Evolutionary conservation across 2,329 filamentous ascomycete genomes (phyloP).

Genomic region (Endoconidiophora polonica): DNA sequence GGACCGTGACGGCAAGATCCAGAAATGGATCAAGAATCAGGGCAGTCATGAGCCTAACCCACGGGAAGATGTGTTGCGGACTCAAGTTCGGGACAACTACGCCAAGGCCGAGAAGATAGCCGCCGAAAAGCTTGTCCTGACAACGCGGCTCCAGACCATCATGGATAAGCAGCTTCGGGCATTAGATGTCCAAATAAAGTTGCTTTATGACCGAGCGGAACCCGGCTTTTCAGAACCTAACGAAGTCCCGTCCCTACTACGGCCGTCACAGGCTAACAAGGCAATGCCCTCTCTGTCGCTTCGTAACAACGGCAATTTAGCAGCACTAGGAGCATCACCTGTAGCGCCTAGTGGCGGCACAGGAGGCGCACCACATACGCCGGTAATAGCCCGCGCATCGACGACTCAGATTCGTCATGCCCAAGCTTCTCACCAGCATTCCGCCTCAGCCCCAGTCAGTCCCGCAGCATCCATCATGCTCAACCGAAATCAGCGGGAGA

Average conservation of each 20-base stretch:
- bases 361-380: constrained; percentile 19
- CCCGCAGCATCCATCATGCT: constrained; percentile 45
- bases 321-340: constrained; percentile 2
- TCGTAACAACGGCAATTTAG: constrained; percentile 4
- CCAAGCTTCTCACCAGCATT: constrained; percentile 30
- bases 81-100: constrained; percentile 51
- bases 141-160: constrained; percentile 43
- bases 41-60: constrained; percentile 58
- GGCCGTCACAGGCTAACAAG: constrained; percentile 38
- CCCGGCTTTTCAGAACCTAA: constrained; percentile 45
- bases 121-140: constrained; percentile 56
- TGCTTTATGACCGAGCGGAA: constrained; percentile 43
- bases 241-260: constrained; percentile 45
- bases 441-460: constrained; percentile 41
- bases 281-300: constrained; percentile 17
- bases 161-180: constrained; percentile 46
- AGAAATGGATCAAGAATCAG: constrained; percentile 66
- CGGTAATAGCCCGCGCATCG: constrained; percentile 22
- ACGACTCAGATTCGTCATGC: constrained; percentile 32
- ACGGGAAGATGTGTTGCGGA: constrained; percentile 53
- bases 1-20: constrained; percentile 56
- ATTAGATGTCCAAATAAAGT: constrained; percentile 47
- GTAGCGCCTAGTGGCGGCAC: neutral
- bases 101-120: constrained; percentile 53
- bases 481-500: constrained; percentile 37